Evolutionary conservation across 495 filamentous ascomycete species (phyloP), one percentile per base, ranked within the genome.

Genomic region (Venustampulla echinocandica): DNA sequence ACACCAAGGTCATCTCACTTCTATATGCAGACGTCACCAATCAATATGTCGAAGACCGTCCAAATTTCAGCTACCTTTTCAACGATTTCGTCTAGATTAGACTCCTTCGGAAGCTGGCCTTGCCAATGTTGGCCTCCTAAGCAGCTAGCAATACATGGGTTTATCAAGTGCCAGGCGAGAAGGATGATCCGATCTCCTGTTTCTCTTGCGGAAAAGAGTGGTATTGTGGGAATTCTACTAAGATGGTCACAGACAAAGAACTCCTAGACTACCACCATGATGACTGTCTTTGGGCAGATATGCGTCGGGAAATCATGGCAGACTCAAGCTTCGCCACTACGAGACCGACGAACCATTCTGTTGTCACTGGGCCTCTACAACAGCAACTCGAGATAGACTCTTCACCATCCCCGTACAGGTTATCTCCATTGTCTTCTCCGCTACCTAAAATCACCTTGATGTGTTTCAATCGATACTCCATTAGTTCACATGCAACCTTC

Each of bases 1-100:
- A 46, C 35, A 46, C 49, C 42, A n/a, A 52, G 42, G 22, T 46
- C 36, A 46, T 52, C 42, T 46, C 42, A 52, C 49, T 52, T 52
- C 33, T 35, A 35, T 15, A 15, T 14, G 11, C 33, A 35, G 11
- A 35, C 33, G 18, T 30, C 33, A 15, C 13, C n/a, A 35, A 35
- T 35, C 33, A 35, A 35, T 35, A 35, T 35, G 33, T 35, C 33
- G 18, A 35, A 35, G 33, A 14, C 33, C 33, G 33, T 35, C 18
- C 5, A 35, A 35, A 35, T 35, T 35, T 15, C 18, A 35, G 33
- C 5, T 15, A 15, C 33, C n/a, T 35, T 35, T 35, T 35, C 18
- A 10, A 35, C 33, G n/a, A 35, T 35, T 35, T 35, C n/a, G 18
- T 35, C 33, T 35, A 40, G 37, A 10, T 40, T 23, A 40, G 43